Conservation (phyloP, 495 filamentous ascomycete genomes). For the Aspergillus biplanus region DNA sequence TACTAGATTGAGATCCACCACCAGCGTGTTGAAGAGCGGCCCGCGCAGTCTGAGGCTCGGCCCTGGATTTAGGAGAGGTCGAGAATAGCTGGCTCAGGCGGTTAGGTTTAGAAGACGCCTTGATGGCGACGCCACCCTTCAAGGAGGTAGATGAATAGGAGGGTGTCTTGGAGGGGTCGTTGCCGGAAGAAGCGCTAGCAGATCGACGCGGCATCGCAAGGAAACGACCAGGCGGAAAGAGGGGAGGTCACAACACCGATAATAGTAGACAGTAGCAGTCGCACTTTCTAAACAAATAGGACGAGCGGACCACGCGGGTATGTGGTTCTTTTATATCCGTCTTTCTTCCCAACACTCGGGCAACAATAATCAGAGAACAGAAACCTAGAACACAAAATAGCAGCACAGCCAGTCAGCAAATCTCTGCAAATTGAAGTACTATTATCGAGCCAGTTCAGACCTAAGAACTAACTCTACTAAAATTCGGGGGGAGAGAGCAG, state of each 20-base stretch:
- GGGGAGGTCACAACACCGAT: constrained; percentile 23
- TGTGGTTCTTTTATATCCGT: not conserved
- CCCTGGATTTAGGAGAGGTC: constrained; percentile 59
- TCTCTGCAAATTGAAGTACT: not conserved
- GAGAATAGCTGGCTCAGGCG: constrained; percentile 62
- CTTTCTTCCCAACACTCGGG: not conserved
- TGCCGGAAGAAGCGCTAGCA: constrained; percentile 51
- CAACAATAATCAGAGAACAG: constrained; percentile 13
- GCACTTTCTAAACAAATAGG: constrained; percentile 14
- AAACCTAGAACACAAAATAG: constrained; percentile 2
- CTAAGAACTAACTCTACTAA: no score
- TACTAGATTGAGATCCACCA: constrained; percentile 55
- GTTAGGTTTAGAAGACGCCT: constrained; percentile 66
- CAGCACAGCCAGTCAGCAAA: constrained; percentile 15
- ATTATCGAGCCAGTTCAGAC: not conserved
- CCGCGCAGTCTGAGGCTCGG: constrained; percentile 48
- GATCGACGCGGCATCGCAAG: constrained; percentile 62
- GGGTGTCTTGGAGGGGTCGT: constrained; percentile 46
- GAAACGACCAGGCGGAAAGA: constrained; percentile 34
- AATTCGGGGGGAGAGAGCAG: no score
- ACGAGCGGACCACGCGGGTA: constrained; percentile 4
- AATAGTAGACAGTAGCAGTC: constrained; percentile 17
- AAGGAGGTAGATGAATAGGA: constrained; percentile 51
- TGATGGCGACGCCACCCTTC: constrained; percentile 50
- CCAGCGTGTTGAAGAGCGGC: constrained; percentile 64